Evolutionary conservation across 192 early-diverging fungal genomes (phyloP).

Genomic region (Rhizophagus sp.): DNA sequence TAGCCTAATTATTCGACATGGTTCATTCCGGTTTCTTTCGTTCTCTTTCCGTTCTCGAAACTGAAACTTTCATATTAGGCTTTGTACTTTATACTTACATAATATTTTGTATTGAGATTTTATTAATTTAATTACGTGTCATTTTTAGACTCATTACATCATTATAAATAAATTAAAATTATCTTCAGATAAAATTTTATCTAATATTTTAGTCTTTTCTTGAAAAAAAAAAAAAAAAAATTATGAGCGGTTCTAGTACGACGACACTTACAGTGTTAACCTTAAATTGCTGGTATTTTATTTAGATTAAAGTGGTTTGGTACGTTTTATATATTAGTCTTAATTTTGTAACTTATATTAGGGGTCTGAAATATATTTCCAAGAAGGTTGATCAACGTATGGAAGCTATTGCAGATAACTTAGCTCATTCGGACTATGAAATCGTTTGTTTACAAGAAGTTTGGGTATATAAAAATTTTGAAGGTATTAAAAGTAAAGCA

Average conservation of each 20-base stretch:
- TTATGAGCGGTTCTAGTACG: conserved; percentile 30
- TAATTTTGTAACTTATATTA: not conserved
- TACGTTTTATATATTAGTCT: not conserved
- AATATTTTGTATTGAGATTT: not conserved
- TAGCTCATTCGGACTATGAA: conserved; percentile 37
- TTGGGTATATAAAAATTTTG: conserved; percentile 44
- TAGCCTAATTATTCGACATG: not conserved
- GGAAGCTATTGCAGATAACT: conserved; percentile 48
- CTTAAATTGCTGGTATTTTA: conserved; percentile 54
- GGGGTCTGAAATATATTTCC: conserved; percentile 49
- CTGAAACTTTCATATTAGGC: no score
- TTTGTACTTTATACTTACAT: no score
- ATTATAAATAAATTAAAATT: not conserved
- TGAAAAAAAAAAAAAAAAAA: not conserved
- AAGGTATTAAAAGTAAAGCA: conserved; percentile 34
- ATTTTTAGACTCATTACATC: no score
- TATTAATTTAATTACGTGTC: not conserved
- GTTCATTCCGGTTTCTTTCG: not conserved
- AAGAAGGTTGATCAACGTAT: conserved; percentile 48
- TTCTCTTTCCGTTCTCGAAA: not conserved
- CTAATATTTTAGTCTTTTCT: not conserved
- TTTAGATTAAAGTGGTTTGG: not conserved
- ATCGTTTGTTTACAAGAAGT: conserved; percentile 53
- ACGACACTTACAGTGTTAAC: conserved; percentile 45
- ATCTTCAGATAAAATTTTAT: not conserved